Evolutionary conservation across 2,329 filamentous ascomycete genomes (phyloP).

Genomic region (Diaporthe capsici): DNA sequence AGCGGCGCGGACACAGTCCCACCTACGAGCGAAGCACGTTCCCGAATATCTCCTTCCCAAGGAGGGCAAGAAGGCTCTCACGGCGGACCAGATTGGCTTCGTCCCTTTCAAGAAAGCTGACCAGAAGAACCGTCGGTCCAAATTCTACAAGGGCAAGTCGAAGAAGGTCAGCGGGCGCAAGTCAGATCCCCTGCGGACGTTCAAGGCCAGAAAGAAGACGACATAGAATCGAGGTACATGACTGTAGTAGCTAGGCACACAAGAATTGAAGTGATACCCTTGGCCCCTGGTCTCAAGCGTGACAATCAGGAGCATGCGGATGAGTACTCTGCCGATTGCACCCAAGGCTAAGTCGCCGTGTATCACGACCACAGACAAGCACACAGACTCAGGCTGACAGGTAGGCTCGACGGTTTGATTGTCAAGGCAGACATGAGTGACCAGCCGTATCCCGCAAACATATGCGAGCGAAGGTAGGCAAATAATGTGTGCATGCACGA

Average conservation of each 20-base stretch:
- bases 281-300: not conserved
- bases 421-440: conserved; percentile 10
- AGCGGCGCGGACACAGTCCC: conserved; percentile 85
- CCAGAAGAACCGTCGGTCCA: conserved; percentile 60
- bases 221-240: conserved; percentile 41
- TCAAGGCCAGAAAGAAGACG: conserved; percentile 74
- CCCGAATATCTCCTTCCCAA: conserved; percentile 92
- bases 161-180: conserved; percentile 72
- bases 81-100: conserved; percentile 78
- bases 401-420: not conserved
- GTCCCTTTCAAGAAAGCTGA: conserved; percentile 74
- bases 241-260: conserved; percentile 3
- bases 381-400: conserved; percentile 1
- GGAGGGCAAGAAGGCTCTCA: conserved; percentile 79
- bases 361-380: not conserved
- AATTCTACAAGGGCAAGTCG: conserved; percentile 58
- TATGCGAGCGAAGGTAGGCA: not conserved
- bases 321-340: not conserved
- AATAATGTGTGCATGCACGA: not conserved
- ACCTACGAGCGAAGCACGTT: conserved; percentile 83
- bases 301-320: not conserved
- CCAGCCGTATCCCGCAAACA: not conserved
- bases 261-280: conserved; percentile 38
- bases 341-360: not conserved
- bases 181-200: conserved; percentile 88